Percentiles rank a stretch among this genome's conserved stretches.
phyloP scores from a whole-genome alignment of 1,139 yeast genomes.

The Yamadazyma pseudoaaseri region DNA sequence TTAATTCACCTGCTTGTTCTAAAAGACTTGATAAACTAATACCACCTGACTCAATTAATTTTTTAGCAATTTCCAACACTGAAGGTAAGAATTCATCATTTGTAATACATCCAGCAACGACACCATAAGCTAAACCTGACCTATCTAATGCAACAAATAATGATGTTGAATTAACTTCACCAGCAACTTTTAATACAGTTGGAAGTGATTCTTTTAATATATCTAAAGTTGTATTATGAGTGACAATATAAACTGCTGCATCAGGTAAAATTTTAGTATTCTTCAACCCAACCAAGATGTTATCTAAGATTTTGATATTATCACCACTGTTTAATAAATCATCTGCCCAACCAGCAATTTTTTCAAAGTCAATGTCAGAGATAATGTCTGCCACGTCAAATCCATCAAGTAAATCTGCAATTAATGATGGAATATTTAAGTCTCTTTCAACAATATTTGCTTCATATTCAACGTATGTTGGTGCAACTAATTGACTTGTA shows the following conservation, averaged over 20 bases:
- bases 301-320: conserved; percentile 25
- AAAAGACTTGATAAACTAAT: conserved; percentile 20
- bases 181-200: conserved; percentile 18
- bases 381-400: conserved; percentile 22
- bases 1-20: conserved; percentile 17
- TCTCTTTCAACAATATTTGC: conserved; percentile 24
- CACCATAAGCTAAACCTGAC: conserved; percentile 32
- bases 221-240: conserved; percentile 24
- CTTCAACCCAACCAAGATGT: conserved; percentile 23
- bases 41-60: conserved; percentile 21
- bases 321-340: conserved; percentile 23
- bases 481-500: conserved; percentile 14
- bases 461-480: conserved; percentile 10
- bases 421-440: conserved; percentile 12
- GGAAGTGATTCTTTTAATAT: conserved; percentile 20
- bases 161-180: conserved; percentile 25
- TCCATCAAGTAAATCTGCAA: conserved; percentile 17
- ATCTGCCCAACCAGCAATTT: conserved; percentile 33
- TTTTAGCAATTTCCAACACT: conserved; percentile 21
- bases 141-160: conserved; percentile 33
- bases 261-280: conserved; percentile 26
- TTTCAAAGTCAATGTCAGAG: conserved; percentile 23
- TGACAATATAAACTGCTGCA: conserved; percentile 23
- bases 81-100: conserved; percentile 30
- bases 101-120: conserved; percentile 26